Conservation (phyloP, 768 basidiomycete genomes). For the Lactarius evosmus region DNA sequence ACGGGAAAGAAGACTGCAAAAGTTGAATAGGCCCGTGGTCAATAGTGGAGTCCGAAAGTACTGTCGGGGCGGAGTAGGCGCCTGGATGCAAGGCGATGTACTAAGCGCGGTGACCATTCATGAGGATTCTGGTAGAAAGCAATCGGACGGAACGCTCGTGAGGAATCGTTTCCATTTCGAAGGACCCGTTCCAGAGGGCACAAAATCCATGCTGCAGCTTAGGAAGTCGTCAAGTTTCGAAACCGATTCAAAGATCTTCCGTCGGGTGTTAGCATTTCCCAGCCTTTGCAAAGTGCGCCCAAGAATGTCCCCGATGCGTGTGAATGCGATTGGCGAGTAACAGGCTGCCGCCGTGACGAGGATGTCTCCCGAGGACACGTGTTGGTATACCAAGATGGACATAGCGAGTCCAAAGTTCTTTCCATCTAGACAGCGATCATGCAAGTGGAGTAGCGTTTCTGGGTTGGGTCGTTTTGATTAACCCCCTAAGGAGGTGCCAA, state of each 20-base stretch:
- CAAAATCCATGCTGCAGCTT: slow-evolving; percentile 12
- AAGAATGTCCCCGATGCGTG: neutral
- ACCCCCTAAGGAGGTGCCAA: neutral
- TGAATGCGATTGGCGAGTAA: slow-evolving; percentile 8
- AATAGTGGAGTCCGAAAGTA: neutral
- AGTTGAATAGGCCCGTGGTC: neutral
- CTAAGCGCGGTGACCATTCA: neutral
- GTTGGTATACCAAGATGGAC: neutral
- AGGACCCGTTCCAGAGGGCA: slow-evolving; percentile 1
- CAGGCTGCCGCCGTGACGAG: neutral
- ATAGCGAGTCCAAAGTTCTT: neutral
- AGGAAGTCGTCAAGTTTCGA: neutral
- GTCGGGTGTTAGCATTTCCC: neutral
- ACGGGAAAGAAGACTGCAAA: neutral
- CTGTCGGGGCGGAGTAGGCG: neutral
- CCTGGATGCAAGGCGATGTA: slow-evolving; percentile 4
- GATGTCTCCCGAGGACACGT: neutral
- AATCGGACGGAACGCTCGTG: neutral
- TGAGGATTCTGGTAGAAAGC: neutral
- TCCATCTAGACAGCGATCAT: neutral
- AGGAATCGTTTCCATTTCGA: neutral
- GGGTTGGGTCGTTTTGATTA: neutral
- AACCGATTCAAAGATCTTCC: neutral
- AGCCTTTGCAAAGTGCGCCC: neutral
- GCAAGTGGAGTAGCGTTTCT: neutral